Conservation (phyloP, 225 moss, liverwort and hornwort species). For the Physcomitrium patens region DNA sequence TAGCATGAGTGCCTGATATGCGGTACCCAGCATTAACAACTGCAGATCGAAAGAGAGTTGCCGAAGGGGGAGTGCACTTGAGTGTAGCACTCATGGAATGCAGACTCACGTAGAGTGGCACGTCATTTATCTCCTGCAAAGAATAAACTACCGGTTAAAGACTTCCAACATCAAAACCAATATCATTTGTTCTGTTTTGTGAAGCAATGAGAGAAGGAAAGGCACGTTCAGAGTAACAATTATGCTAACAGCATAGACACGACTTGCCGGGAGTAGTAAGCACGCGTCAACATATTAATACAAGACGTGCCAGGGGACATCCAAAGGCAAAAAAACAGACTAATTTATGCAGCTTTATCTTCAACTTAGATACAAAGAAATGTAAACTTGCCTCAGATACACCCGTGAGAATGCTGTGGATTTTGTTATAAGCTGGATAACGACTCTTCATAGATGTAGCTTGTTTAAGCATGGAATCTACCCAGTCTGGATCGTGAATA, state of each 20-base stretch:
- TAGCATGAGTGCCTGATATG: slow-evolving; percentile 96
- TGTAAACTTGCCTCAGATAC: slow-evolving; percentile 78
- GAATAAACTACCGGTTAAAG: not conserved
- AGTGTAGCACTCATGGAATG: slow-evolving; percentile 95
- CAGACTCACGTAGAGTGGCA: slow-evolving; percentile 84
- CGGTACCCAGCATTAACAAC: slow-evolving; percentile 94
- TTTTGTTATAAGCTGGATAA: slow-evolving; percentile 92
- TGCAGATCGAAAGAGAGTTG: slow-evolving; percentile 90
- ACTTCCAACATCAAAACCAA: not conserved
- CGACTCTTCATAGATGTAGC: slow-evolving; percentile 64
- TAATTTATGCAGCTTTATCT: not conserved
- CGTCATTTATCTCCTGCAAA: slow-evolving; percentile 84
- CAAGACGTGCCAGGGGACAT: not conserved
- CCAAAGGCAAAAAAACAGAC: not conserved
- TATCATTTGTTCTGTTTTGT: not conserved
- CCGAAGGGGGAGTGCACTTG: slow-evolving; percentile 95
- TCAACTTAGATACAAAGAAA: not conserved
- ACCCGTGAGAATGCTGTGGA: slow-evolving; percentile 95
- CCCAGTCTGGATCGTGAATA: slow-evolving; percentile 84
- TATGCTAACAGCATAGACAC: not conserved
- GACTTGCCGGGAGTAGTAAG: too few relatives aligned
- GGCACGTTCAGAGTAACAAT: not conserved
- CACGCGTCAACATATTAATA: too few relatives aligned
- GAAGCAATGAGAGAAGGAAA: not conserved
- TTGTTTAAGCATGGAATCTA: slow-evolving; percentile 61